Evolutionary conservation across 148 eudicot species (phyloP).

Genomic region (Limonium bicolor): DNA sequence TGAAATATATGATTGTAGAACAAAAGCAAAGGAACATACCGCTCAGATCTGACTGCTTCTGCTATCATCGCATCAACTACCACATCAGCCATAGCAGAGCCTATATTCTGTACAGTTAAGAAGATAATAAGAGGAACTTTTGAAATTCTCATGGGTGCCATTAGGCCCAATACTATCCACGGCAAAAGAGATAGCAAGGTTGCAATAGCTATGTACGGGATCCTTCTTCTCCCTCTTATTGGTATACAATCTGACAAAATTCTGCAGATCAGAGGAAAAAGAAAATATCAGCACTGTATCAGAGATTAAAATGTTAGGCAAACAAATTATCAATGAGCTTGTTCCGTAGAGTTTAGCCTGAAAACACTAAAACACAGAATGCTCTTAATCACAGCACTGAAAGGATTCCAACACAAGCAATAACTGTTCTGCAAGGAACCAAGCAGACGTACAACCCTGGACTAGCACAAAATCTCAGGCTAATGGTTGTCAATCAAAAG

Average conservation of each 20-base stretch:
- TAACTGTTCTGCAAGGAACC: no score
- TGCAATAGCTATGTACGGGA: conserved; percentile 66
- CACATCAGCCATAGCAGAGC: conserved; percentile 99
- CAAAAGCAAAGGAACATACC: conserved; percentile 27
- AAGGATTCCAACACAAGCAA: no score
- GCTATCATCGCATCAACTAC: conserved; percentile 99
- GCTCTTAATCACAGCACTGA: no score
- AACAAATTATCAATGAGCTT: no score
- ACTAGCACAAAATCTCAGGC: no score
- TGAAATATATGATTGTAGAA: not conserved
- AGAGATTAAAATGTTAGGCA: no score
- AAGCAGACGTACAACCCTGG: no score
- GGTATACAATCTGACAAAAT: conserved; percentile 90
- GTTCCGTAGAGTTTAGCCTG: no score
- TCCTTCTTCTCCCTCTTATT: conserved; percentile 69
- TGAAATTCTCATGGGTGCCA: conserved; percentile 38
- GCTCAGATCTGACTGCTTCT: conserved; percentile 76
- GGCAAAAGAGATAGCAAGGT: conserved; percentile 71
- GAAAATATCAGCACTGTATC: conserved; percentile 6
- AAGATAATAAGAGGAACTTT: conserved; percentile 43
- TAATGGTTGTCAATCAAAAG: no score
- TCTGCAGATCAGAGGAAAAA: conserved; percentile 33
- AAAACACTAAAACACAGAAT: no score
- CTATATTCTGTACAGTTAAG: conserved; percentile 71
- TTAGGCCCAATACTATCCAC: conserved; percentile 59